These are phyloP conservation scores for Schwanniomyces sp. DNA, from an alignment of 805 yeast species.

Conservation along the genomic window DNA sequence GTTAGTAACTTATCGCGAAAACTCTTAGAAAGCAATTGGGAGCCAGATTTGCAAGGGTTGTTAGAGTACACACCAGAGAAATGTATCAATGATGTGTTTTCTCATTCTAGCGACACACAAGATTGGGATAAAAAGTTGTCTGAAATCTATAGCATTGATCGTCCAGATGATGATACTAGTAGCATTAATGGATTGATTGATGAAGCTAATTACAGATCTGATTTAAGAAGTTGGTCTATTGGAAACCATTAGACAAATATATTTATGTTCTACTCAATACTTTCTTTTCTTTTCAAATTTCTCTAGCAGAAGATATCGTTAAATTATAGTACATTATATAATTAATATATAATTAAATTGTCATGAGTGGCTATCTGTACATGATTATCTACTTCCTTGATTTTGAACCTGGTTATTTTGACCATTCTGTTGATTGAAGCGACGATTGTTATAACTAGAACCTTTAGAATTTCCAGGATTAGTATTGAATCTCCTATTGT, in stretches of 20 bases:
- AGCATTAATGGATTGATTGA: constrained; percentile 38
- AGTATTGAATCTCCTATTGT: constrained; percentile 27
- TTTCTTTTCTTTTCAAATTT: background rate
- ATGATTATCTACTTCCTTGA: constrained; percentile 1
- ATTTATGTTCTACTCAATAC: background rate
- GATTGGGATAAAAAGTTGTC: constrained; percentile 5
- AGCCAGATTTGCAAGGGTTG: constrained; percentile 42
- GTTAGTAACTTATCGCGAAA: constrained; percentile 51
- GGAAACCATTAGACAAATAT: background rate
- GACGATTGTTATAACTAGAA: constrained; percentile 11
- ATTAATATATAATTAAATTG: background rate
- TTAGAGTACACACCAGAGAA: constrained; percentile 64
- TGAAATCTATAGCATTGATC: constrained; percentile 5
- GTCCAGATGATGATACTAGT: constrained; percentile 17
- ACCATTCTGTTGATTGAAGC: constrained; percentile 8
- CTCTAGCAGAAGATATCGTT: constrained; percentile 3
- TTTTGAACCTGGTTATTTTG: constrained; percentile 4
- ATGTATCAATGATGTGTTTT: constrained; percentile 72
- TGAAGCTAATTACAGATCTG: constrained; percentile 35
- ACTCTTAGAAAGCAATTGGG: constrained; percentile 64
- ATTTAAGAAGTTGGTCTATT: constrained; percentile 36
- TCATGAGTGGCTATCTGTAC: background rate
- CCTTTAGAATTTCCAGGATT: constrained; percentile 17
- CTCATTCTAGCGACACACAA: constrained; percentile 58
- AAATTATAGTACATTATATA: constrained; percentile 6